Percentiles rank a stretch among this genome's conserved stretches.
Evolutionary conservation across 345 rosid genomes (phyloP).

Genomic region (Citrus trifoliata): DNA sequence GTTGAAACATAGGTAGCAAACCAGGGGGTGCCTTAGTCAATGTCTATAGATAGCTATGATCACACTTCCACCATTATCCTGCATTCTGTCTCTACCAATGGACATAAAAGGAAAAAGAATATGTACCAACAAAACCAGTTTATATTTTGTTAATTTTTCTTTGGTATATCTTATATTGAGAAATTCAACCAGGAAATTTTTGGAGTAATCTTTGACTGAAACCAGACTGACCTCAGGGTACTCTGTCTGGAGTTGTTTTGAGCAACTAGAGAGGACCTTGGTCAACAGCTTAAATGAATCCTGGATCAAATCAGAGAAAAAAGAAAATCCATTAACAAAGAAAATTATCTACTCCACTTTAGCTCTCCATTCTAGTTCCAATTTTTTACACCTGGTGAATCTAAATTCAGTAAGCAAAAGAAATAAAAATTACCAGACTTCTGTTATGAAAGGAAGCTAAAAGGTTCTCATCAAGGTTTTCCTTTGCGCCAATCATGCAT

Average conservation of each 20-base stretch:
- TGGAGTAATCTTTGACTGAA: neutral
- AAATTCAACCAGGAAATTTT: neutral
- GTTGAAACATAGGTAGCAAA: neutral
- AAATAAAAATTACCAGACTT: constrained; percentile 40
- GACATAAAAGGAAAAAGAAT: neutral
- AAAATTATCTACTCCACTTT: neutral
- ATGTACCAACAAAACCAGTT: neutral
- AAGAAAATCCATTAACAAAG: neutral
- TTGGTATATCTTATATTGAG: neutral
- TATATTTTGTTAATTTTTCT: neutral
- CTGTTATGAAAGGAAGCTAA: constrained; percentile 33
- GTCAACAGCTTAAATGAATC: constrained; percentile 41
- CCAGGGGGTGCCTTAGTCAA: neutral
- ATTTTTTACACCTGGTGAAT: neutral
- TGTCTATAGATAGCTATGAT: neutral
- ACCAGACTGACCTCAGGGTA: constrained; percentile 50
- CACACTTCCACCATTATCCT: neutral
- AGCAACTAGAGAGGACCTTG: constrained; percentile 48
- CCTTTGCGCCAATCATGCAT: constrained; percentile 58
- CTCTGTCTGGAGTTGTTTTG: constrained; percentile 30
- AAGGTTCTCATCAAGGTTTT: constrained; percentile 56
- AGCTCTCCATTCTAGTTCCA: neutral
- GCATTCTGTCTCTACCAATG: neutral
- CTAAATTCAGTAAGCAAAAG: neutral
- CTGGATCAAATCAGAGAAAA: constrained; percentile 26